Evolutionary conservation across 345 rosid species (phyloP), one percentile per base, ranked within the genome.

Genomic region (Hibiscus tridactylites): DNA sequence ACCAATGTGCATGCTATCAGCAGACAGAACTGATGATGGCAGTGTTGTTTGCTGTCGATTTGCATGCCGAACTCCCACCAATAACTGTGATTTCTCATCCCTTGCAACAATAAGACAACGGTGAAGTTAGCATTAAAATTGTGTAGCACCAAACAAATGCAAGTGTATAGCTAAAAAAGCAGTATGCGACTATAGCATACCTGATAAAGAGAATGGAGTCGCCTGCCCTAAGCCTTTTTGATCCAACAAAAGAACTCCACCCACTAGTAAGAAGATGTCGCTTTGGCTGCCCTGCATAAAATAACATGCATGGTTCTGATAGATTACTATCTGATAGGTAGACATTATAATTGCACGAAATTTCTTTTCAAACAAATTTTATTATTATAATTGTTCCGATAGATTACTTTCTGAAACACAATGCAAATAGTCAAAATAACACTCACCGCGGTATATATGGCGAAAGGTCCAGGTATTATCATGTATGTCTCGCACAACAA

Each of bases 1-100:
- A 70, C 98, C 99, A 26, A 96, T 96, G 82, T 96, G 98, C 98
- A 96, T 96, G 81, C 97, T 96, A 68, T 92, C 99, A 29, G 98
- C 96, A 21, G 98, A 96, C 24, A 92, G 87, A 80, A 96, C 99
- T 6, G 95, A 91, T 15, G 98, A 96, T 33, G 98, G 98, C 60
- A 92, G 73, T 2, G 95, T 81, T 61, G 96, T 84, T 78, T 91
- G 98, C 73, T 96, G 98, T 50, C 97, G 89, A 80, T 96, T 92
- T 6, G 97, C 92, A 54, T 88, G 90, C 81, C 99, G 87, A 71
- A 92, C 88, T 11, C 99, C 98, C 53, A 96, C 99, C 91, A 86
- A 54, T 65, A 96, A 78, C 64, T 92, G 99, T 11, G 99, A 96
- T 80, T 92, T 96, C 73, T 96, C 98, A 75, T 96, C 98, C 84